Conservation (phyloP, 345 rosid species). For the Cardamine resedifolia region DNA sequence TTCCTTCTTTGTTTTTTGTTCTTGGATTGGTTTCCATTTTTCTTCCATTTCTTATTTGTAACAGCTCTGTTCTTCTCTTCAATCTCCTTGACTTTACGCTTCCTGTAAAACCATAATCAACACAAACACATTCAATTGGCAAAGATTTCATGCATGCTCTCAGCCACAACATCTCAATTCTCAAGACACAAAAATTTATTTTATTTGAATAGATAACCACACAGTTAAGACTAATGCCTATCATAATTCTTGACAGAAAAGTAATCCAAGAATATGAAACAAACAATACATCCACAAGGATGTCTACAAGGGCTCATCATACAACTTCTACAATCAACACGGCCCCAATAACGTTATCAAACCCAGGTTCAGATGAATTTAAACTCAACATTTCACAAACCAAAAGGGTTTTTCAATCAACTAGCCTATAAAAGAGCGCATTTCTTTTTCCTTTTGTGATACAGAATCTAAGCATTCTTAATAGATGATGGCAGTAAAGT, state of each 20-base stretch:
- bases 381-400: neutral
- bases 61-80: constrained; percentile 59
- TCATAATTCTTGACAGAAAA: neutral
- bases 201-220: neutral
- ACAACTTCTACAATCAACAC: neutral
- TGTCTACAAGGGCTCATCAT: neutral
- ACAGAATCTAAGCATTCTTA: neutral
- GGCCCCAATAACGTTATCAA: neutral
- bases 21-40: constrained; percentile 55
- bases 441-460: too few relatives aligned
- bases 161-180: neutral
- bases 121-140: constrained; percentile 4
- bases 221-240: neutral
- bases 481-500: neutral
- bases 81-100: constrained; percentile 85
- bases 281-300: neutral
- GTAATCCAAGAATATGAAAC: neutral
- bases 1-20: constrained; percentile 65
- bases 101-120: constrained; percentile 46
- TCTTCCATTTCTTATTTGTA: constrained; percentile 81
- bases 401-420: neutral
- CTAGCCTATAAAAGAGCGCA: neutral
- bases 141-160: neutral
- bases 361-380: neutral
- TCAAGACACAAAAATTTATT: neutral